phyloP scores from a whole-genome alignment of 139 green algal species.

The Auxenochlorella protothecoides region DNA sequence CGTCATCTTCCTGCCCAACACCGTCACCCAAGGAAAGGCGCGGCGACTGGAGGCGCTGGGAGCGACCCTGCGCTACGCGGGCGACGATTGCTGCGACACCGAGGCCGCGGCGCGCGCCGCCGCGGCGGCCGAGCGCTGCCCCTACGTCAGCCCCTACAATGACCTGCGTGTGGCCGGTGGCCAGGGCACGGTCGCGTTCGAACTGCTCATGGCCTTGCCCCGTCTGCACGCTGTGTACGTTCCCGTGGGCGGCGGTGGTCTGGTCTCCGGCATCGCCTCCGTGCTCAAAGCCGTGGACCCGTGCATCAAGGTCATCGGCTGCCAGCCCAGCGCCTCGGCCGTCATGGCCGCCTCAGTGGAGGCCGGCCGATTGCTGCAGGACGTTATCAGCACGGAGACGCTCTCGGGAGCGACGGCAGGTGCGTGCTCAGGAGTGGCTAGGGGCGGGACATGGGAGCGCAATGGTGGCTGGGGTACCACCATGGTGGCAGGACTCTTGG shows the following conservation, averaged over 20 bases:
- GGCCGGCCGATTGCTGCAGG: conserved; percentile 24
- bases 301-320: conserved; percentile 36
- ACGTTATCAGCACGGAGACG: conserved; percentile 16
- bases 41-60: conserved; percentile 21
- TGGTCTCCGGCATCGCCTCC: conserved; percentile 41
- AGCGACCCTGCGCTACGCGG: conserved; percentile 19
- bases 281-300: conserved; percentile 39
- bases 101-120: conserved; percentile 27
- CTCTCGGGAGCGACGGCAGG: conserved; percentile 45
- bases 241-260: conserved; percentile 54
- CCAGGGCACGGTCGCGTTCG: conserved; percentile 42
- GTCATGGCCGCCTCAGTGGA: conserved; percentile 38
- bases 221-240: conserved; percentile 41
- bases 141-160: conserved; percentile 51
- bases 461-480: too few relatives aligned
- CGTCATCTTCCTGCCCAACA: conserved; percentile 41
- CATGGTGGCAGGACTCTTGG: too few relatives aligned
- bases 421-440: not conserved
- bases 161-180: conserved; percentile 41
- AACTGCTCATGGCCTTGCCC: conserved; percentile 39
- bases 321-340: conserved; percentile 33
- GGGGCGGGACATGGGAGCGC: too few relatives aligned
- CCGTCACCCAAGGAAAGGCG: conserved; percentile 25
- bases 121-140: conserved; percentile 11
- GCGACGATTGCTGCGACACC: conserved; percentile 33